Evolutionary conservation across 371 early-diverging fungal species (phyloP).

Genomic region (Mucor plumbeus): DNA sequence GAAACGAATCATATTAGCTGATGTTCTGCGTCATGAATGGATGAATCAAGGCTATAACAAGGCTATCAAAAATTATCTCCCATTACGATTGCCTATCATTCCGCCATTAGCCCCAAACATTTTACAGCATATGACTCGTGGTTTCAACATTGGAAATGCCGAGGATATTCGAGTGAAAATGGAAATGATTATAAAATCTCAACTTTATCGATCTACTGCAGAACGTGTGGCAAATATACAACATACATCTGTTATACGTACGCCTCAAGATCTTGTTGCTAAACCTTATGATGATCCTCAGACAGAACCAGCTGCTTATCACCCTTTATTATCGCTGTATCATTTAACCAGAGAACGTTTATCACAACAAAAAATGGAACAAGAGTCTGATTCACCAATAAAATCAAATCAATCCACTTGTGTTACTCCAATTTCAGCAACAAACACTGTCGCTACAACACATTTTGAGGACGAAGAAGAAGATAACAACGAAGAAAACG

Average conservation of each 20-base stretch:
- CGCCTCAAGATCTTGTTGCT: conserved; percentile 46
- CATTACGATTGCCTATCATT: conserved; percentile 67
- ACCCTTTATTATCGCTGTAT: conserved; percentile 83
- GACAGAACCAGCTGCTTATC: conserved; percentile 50
- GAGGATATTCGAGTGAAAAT: conserved; percentile 65
- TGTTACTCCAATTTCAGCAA: neutral
- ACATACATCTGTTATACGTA: conserved; percentile 36
- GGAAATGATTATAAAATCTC: conserved; percentile 52
- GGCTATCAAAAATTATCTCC: conserved; percentile 62
- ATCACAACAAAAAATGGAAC: conserved; percentile 78
- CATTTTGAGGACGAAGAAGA: neutral
- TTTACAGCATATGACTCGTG: conserved; percentile 71
- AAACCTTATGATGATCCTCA: conserved; percentile 44
- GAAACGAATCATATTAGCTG: conserved; percentile 73
- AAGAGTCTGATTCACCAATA: conserved; percentile 11
- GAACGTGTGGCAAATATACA: conserved; percentile 22
- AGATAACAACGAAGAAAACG: neutral
- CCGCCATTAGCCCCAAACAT: conserved; percentile 69
- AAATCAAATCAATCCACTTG: neutral
- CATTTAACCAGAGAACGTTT: conserved; percentile 81
- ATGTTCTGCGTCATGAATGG: conserved; percentile 82
- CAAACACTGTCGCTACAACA: neutral
- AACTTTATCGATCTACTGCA: conserved; percentile 32
- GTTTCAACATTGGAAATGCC: conserved; percentile 82
- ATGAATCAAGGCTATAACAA: conserved; percentile 68